Base-by-base conservation (phyloP, 768 basidiomycete species). In the Crepidotus variabilis region DNA sequence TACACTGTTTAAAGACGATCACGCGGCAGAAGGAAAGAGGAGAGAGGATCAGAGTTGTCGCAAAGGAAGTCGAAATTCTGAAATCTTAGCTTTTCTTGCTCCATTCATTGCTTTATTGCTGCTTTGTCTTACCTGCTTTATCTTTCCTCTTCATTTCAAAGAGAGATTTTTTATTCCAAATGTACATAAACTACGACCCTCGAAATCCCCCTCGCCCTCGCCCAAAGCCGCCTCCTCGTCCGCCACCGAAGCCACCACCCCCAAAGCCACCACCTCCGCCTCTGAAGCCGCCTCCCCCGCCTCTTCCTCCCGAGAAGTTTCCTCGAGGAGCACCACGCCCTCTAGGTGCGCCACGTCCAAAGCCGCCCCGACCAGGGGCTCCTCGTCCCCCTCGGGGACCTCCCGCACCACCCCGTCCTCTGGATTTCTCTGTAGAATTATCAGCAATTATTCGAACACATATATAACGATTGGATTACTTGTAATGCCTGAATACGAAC, bases 41-140 rank as follows among this genome's bases (percentile, higher is more conserved):
- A 16, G 69, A 75, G 52, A 71, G 77, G 53, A 70, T 82, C 2
- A 77, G 75, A 61, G 63, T 63, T 8, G 79, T 79, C 5, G 72
- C 75, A 6, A 68, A 66, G 34, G 82, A 87, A 57, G 71, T 84
- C 28, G 85, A 81, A 57, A 69, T 74, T 6, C 57, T 84, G 58
- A 82, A 78, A 60, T 66, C 72, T 34, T 84, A 66, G 78, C 28
- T 43, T 8, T 18, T 20, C n/a, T n/a, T n/a, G n/a, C n/a, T n/a
- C n/a, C n/a, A n/a, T n/a, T n/a, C n/a, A n/a, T n/a, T n/a, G n/a
- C n/a, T 36, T 23, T 6, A 32, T 35, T 52, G 11, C 24, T n/a
- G 16, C 33, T 13, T 9, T 2, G 2, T 28, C 43, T 46, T 11
- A 34, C n/a, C n/a, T n/a, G 14, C 34, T 51, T 9, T 16, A 56